These are phyloP conservation scores for Coleophoma eucalyptorum DNA, from an alignment of 2,329 filamentous ascomycete genomes.

Conservation along the genomic window DNA sequence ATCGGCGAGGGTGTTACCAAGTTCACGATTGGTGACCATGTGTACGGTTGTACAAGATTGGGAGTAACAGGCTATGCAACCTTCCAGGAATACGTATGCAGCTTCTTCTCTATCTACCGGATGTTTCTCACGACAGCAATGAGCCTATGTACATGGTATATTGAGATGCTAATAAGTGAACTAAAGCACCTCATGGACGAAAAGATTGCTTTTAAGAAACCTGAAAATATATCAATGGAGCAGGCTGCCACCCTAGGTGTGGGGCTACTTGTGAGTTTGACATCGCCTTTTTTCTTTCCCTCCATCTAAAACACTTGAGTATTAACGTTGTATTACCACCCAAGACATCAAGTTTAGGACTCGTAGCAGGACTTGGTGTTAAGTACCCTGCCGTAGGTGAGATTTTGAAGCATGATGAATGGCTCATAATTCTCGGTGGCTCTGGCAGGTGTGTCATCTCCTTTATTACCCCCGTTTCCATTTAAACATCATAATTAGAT, in stretches of 20 bases:
- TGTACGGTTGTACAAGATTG: slow-evolving; percentile 31
- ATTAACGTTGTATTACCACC: slow-evolving; percentile 6
- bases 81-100: slow-evolving; percentile 30
- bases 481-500: not conserved
- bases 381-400: not conserved
- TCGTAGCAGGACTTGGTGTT: slow-evolving; percentile 19
- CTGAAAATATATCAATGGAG: slow-evolving; percentile 21
- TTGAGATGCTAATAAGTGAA: slow-evolving; percentile 6
- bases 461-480: slow-evolving; percentile 21
- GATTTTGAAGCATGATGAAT: not conserved
- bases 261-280: slow-evolving; percentile 25
- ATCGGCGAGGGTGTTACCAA: slow-evolving; percentile 24
- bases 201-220: slow-evolving; percentile 28
- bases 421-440: not conserved
- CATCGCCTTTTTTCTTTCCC: not conserved
- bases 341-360: slow-evolving; percentile 28
- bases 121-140: too few relatives aligned
- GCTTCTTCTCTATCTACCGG: not conserved
- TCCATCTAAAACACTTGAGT: not conserved
- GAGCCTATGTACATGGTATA: not conserved
- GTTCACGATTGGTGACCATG: slow-evolving; percentile 29
- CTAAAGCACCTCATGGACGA: slow-evolving; percentile 31
- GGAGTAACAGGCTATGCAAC: slow-evolving; percentile 29
- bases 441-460: slow-evolving; percentile 26
- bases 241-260: slow-evolving; percentile 31